Conservation (phyloP, 768 basidiomycete species). For the Hysterangium stoloniferum region DNA sequence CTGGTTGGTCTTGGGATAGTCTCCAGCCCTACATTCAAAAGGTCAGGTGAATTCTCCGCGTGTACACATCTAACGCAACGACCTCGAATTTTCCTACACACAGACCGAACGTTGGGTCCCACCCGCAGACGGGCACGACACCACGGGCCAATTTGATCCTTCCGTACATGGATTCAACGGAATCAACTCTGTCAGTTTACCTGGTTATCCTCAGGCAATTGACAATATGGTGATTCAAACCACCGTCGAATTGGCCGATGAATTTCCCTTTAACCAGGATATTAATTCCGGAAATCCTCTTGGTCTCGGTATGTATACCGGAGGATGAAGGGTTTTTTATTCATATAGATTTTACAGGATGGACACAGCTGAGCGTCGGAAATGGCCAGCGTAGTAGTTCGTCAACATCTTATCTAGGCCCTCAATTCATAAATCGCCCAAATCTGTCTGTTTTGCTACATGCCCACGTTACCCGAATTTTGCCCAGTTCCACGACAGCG, state of each 20-base stretch:
- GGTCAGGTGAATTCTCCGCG: slow-evolving; percentile 19
- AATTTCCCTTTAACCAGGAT: slow-evolving; percentile 36
- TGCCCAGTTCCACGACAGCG: background rate
- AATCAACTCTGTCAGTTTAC: slow-evolving; percentile 26
- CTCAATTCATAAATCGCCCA: slow-evolving; percentile 20
- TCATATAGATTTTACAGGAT: slow-evolving; percentile 20
- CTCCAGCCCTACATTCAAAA: slow-evolving; percentile 28
- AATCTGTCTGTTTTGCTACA: slow-evolving; percentile 31
- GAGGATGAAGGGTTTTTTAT: background rate
- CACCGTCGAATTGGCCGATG: slow-evolving; percentile 26
- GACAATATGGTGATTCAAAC: slow-evolving; percentile 27
- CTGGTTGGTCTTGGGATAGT: slow-evolving; percentile 31
- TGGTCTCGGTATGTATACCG: slow-evolving; percentile 31
- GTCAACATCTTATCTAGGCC: slow-evolving; percentile 25
- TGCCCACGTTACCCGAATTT: slow-evolving; percentile 8
- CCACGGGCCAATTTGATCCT: slow-evolving; percentile 30
- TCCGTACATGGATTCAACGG: slow-evolving; percentile 31
- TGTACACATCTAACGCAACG: no score
- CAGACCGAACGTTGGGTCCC: slow-evolving; percentile 33
- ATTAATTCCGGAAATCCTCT: slow-evolving; percentile 34
- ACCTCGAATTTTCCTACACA: background rate
- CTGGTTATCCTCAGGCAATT: slow-evolving; percentile 23
- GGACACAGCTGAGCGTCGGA: slow-evolving; percentile 23
- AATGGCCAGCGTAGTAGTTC: slow-evolving; percentile 26
- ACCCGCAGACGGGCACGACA: slow-evolving; percentile 33